Percentiles rank a stretch among this genome's conserved stretches.
These are phyloP conservation scores for Cadophora gregata DNA, from an alignment of 2,329 filamentous ascomycete genomes.

Conservation along the genomic window DNA sequence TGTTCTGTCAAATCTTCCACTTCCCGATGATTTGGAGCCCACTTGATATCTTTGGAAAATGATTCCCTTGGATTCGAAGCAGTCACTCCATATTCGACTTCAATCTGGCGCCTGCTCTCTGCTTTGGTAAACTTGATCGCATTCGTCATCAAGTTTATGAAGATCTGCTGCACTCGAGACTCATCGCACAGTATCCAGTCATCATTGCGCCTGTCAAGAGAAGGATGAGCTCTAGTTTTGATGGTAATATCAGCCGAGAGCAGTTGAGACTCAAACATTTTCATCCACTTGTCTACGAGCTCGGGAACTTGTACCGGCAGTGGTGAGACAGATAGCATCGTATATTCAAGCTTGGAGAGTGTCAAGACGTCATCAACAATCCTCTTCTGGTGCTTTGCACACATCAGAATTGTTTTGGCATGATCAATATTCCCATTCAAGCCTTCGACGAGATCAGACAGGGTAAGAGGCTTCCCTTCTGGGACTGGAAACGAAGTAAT, in stretches of 20 bases:
- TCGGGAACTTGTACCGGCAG: conserved; percentile 66
- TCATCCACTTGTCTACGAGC: conserved; percentile 70
- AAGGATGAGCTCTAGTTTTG: conserved; percentile 66
- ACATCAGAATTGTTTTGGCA: conserved; percentile 78
- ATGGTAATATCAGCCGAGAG: conserved; percentile 72
- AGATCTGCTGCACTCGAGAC: conserved; percentile 76
- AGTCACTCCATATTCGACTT: conserved; percentile 45
- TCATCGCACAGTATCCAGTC: conserved; percentile 75
- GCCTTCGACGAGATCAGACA: conserved; percentile 56
- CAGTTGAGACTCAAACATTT: conserved; percentile 81
- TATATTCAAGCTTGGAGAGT: conserved; percentile 77
- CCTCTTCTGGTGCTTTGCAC: conserved; percentile 79
- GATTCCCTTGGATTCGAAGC: conserved; percentile 28
- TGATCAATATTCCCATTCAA: conserved; percentile 67
- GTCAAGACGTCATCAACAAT: conserved; percentile 80
- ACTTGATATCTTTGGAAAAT: conserved; percentile 30
- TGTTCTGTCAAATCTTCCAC: conserved; percentile 30
- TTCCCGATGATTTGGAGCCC: conserved; percentile 34
- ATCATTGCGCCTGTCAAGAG: conserved; percentile 61
- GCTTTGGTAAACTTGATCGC: conserved; percentile 82
- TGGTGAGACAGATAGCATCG: conserved; percentile 74
- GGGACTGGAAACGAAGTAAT: conserved; percentile 54
- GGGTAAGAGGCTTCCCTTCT: conserved; percentile 39
- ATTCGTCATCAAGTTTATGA: conserved; percentile 83
- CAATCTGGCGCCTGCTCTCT: conserved; percentile 62